Percentiles rank a stretch among this genome's conserved stretches.
Evolutionary conservation across 805 yeast genomes (phyloP).

Genomic region (Barnettozyma siamensis): DNA sequence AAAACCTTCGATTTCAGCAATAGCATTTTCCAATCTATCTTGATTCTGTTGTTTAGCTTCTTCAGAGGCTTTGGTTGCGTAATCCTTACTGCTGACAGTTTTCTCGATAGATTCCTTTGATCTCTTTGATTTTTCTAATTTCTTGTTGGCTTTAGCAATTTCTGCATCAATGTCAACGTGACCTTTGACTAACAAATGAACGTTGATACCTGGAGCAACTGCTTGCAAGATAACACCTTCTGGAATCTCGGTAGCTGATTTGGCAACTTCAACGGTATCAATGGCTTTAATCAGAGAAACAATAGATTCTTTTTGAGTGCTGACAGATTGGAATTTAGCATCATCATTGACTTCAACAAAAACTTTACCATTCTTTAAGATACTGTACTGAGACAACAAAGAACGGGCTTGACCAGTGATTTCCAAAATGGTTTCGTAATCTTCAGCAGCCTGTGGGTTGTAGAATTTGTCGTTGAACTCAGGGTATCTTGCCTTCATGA

Average conservation of each 20-base stretch:
- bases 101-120: conserved; percentile 61
- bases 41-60: conserved; percentile 75
- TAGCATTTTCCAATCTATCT: conserved; percentile 59
- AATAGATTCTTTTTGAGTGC: conserved; percentile 77
- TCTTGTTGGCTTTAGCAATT: conserved; percentile 74
- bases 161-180: conserved; percentile 90
- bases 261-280: conserved; percentile 62
- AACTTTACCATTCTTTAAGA: conserved; percentile 82
- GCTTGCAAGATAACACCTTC: conserved; percentile 86
- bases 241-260: conserved; percentile 54
- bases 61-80: conserved; percentile 76
- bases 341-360: conserved; percentile 64
- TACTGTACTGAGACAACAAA: conserved; percentile 81
- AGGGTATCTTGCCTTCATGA: conserved; percentile 79
- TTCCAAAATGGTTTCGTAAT: conserved; percentile 79
- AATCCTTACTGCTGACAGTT: conserved; percentile 65
- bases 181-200: conserved; percentile 90
- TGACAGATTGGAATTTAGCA: conserved; percentile 45
- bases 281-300: conserved; percentile 90
- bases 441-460: conserved; percentile 59
- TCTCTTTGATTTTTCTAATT: conserved; percentile 60
- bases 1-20: conserved; percentile 87
- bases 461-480: conserved; percentile 52
- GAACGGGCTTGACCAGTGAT: conserved; percentile 91
- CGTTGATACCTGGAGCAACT: conserved; percentile 75